Evolutionary conservation across 176 grass and related monocot species (phyloP).

Genomic region (Puya raimondii): DNA sequence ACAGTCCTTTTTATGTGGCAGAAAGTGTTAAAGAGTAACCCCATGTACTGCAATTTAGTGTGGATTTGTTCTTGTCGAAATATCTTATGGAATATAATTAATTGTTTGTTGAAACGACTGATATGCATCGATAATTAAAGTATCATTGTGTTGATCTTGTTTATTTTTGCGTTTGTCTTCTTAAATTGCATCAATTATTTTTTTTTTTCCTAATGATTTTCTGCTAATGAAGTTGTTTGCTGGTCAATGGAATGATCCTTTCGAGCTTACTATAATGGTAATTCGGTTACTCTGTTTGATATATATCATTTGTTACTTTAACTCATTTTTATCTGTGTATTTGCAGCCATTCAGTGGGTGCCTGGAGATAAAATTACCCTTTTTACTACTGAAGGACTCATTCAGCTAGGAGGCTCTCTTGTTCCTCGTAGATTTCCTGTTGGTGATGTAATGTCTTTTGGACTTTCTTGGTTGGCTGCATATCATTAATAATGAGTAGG

Average conservation of each 20-base stretch:
- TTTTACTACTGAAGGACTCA: slow-evolving; percentile 82
- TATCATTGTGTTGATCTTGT: background rate
- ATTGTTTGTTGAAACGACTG: background rate
- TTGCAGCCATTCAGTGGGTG: slow-evolving; percentile 73
- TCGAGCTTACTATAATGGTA: background rate
- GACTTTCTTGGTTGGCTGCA: background rate
- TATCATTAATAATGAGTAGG: no score
- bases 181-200: no score
- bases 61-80: no score
- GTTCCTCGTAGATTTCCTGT: slow-evolving; percentile 48
- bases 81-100: no score
- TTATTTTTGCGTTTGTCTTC: background rate
- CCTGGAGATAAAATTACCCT: slow-evolving; percentile 69
- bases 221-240: background rate
- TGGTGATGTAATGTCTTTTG: slow-evolving; percentile 37
- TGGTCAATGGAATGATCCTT: background rate
- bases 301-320: background rate
- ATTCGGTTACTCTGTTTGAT: background rate
- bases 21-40: no score
- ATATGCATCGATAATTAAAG: background rate
- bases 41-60: no score
- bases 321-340: slow-evolving; percentile 15
- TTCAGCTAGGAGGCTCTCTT: slow-evolving; percentile 82
- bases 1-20: no score
- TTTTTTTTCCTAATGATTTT: no score